Evolutionary conservation across 2,329 filamentous ascomycete species (phyloP), one percentile per base, ranked within the genome.

Genomic region (Fonsecaea nubica): DNA sequence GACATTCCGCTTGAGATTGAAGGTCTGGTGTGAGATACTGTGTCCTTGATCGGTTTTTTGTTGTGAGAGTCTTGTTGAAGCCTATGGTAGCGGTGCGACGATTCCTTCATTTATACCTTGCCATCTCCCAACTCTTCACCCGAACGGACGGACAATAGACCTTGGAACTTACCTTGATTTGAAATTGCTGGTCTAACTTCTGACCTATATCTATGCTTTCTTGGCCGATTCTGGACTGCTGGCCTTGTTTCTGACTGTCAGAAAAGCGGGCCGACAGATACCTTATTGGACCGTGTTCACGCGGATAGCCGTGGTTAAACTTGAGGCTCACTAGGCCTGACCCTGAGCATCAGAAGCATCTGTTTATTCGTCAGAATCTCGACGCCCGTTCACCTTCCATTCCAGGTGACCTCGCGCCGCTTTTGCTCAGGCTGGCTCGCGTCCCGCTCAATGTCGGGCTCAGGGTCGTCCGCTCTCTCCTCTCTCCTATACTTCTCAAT

Each of bases 1-100:
- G 65, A 58, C 62, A 67, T 67, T 15, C 10, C 65, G 55, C 6
- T 36, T 36, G 30, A n/a, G 15, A n/a, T 35, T 32, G 35, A n/a
- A 35, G 30, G n/a, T 55, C 15, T 35, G 53, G 53, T 1, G n/a
- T 21, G n/a, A 18, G 10, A 21, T 21, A 21, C 42, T 10, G 42
- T 7, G n/a, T 48, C 10, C 42, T 5, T 7, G 21, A 6, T 48
- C 6, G 8, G 5, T 7, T 48, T 10, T 48, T 0, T 9, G 30
- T 10, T 21, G 42, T 21, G 42, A 10, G 42, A 48, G 42, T 21
- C 18, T 48, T 48, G 42, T 9, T 13, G 21, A 18, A 30, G 45
- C 8, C 45, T 13, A 8, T 3, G 18, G 3, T 25, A 13, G 45
- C 21, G 45, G 45, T 50, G 21, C 21, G 21, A 25, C 45, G 18